Percentiles rank a stretch among this genome's conserved stretches.
These are phyloP conservation scores for Rehmannia glutinosa DNA, from an alignment of 257 asterid genomes.

Conservation along the genomic window DNA sequence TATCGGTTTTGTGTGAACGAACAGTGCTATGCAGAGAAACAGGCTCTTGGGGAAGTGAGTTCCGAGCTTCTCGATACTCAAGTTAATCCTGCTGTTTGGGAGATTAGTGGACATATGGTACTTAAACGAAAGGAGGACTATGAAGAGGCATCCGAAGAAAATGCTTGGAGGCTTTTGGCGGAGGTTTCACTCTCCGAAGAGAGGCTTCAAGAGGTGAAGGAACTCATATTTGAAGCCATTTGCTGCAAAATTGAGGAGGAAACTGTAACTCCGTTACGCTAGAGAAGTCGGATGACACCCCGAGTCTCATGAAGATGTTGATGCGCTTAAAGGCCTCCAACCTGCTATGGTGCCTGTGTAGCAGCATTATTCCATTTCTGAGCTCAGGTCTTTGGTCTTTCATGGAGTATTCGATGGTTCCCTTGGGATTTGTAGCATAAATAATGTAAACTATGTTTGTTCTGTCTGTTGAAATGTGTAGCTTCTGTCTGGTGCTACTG, in stretches of 20 bases:
- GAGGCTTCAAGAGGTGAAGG: conserved; percentile 89
- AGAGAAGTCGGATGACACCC: conserved; percentile 38
- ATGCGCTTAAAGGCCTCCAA: conserved; percentile 50
- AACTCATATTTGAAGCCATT: conserved; percentile 74
- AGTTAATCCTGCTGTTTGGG: conserved; percentile 99
- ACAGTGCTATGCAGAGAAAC: conserved; percentile 98
- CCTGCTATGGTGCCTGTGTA: conserved; percentile 62
- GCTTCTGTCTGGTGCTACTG: no score
- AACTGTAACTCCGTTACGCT: not conserved
- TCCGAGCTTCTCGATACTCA: conserved; percentile 92
- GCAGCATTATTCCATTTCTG: conserved; percentile 11
- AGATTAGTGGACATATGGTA: conserved; percentile 98
- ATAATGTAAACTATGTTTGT: conserved; percentile 15
- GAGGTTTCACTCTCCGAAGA: conserved; percentile 91
- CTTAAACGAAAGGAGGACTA: conserved; percentile 83
- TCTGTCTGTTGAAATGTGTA: no score
- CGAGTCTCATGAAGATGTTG: conserved; percentile 51
- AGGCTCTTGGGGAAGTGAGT: conserved; percentile 92
- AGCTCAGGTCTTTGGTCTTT: no score
- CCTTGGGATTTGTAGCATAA: conserved; percentile 9
- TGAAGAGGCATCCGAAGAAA: conserved; percentile 77
- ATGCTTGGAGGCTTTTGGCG: conserved; percentile 91
- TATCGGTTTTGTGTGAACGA: conserved; percentile 15
- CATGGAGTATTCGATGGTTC: not conserved
- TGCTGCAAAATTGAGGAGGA: conserved; percentile 31